Conservation (phyloP, 768 basidiomycete species). For the Cystoderma amianthinum region DNA sequence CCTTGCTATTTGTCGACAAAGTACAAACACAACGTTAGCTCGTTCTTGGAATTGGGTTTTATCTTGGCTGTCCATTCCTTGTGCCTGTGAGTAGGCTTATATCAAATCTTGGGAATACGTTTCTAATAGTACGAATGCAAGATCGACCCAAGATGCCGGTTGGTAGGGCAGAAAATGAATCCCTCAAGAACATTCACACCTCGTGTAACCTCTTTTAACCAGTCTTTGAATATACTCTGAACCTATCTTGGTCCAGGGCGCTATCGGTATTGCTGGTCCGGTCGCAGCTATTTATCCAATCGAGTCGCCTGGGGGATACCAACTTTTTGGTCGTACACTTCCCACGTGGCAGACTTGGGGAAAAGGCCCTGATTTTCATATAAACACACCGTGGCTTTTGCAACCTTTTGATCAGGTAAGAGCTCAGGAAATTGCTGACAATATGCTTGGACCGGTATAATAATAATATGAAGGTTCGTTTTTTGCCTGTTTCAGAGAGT, state of each 20-base stretch:
- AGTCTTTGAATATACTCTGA: too few relatives aligned
- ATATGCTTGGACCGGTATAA: neutral
- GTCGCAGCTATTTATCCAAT: constrained; percentile 63
- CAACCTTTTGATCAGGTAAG: constrained; percentile 57
- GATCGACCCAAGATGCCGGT: constrained; percentile 51
- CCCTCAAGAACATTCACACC: constrained; percentile 64
- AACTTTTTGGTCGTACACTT: constrained; percentile 55
- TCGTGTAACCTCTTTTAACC: constrained; percentile 25
- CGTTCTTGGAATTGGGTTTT: constrained; percentile 58
- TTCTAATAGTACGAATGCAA: too few relatives aligned
- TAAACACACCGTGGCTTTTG: constrained; percentile 52
- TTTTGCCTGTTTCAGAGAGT: constrained; percentile 38
- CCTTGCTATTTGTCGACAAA: neutral
- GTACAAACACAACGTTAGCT: constrained; percentile 42
- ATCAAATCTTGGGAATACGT: neutral
- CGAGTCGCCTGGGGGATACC: constrained; percentile 61
- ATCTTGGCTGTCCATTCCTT: constrained; percentile 57
- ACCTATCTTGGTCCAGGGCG: too few relatives aligned
- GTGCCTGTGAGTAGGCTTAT: constrained; percentile 36
- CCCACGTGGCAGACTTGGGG: constrained; percentile 65
- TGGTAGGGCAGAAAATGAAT: constrained; percentile 72
- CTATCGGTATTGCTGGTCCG: constrained; percentile 63
- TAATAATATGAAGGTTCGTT: constrained; percentile 33
- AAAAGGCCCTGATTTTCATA: constrained; percentile 35
- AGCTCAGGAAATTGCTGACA: neutral